Evolutionary conservation across 2,329 filamentous ascomycete species (phyloP), one percentile per base, ranked within the genome.

Genomic region (Mollisia scopiformis): DNA sequence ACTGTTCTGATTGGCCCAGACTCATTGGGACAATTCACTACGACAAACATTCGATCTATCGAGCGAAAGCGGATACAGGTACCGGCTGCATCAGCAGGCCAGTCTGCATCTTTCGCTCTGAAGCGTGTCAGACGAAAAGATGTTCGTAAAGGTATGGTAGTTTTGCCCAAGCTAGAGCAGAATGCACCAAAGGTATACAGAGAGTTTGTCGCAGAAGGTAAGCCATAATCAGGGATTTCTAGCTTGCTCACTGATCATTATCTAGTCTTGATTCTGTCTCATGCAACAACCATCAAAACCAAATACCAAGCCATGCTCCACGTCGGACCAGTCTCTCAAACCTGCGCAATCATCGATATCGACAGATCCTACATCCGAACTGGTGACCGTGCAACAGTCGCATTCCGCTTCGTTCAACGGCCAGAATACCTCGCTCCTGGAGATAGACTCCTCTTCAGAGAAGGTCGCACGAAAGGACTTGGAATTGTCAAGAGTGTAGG

Each of bases 251-350:
- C 31, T 27, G 0, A 56, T 21, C 3, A n/a, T 14, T 23, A 13
- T 16, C 35, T 59, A 88, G 95, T 99, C 1, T 82, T 99, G 23
- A 98, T 99, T 67, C 82, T 99, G 6, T 96, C 91, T 3, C 95
- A 99, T 72, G 93, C 94, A 0, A 99, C 95, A 0, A 99, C 95
- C 46, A 99, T 99, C 76, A 95, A 96, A 76, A 92, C 88, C 0
- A 94, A 93, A 71, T 99, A 99, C 68, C 95, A 99, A 79, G 95
- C 95, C 0, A 99, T 98, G 93, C 83, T 99, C 23, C 95, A 99
- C 70, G 93, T 99, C 4, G 95, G 95, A 0, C 91, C 95, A 0
- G 91, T 99, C 46, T 92, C 90, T 41, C 95, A 99, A 78, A 99
- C 95, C 0, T 99, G 95, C 73, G 88, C 93, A 11, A 97, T 99